Conservation (phyloP, 2,329 filamentous ascomycete genomes). For the Diplocarpon rosae region DNA sequence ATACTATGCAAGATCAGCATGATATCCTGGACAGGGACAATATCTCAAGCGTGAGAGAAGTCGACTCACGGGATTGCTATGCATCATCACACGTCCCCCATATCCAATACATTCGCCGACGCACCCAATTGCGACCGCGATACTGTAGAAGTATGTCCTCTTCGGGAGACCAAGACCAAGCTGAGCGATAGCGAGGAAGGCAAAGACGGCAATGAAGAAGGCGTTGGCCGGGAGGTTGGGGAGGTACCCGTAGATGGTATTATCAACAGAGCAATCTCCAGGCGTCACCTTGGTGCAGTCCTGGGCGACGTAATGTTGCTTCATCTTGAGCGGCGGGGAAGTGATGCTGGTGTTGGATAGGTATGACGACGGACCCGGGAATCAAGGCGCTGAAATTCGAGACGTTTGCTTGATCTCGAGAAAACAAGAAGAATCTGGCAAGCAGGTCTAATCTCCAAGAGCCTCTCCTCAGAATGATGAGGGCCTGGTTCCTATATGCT, state of each 20-base stretch:
- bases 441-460: too few species aligned
- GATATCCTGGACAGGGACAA: not conserved
- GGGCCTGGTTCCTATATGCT: too few species aligned
- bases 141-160: constrained; percentile 41
- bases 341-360: not conserved
- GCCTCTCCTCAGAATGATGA: too few species aligned
- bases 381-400: too few species aligned
- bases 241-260: constrained; percentile 36
- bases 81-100: constrained; percentile 40
- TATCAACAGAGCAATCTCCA: constrained; percentile 25
- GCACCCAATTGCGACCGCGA: constrained; percentile 34
- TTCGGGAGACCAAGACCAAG: constrained; percentile 35
- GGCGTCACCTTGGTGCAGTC: constrained; percentile 11
- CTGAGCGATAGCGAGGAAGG: constrained; percentile 32
- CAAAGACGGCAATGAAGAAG: constrained; percentile 42
- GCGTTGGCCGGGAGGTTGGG: constrained; percentile 43
- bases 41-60: not conserved
- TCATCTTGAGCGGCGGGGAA: constrained; percentile 3
- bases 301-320: constrained; percentile 3
- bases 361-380: too few species aligned
- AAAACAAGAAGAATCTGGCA: too few species aligned
- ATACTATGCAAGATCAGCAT: constrained; percentile 27
- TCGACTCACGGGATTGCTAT: constrained; percentile 32
- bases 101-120: constrained; percentile 46
- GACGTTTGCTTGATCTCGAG: too few species aligned